Evolutionary conservation across 805 yeast genomes (phyloP).

Genomic region (Limtongia smithiae): DNA sequence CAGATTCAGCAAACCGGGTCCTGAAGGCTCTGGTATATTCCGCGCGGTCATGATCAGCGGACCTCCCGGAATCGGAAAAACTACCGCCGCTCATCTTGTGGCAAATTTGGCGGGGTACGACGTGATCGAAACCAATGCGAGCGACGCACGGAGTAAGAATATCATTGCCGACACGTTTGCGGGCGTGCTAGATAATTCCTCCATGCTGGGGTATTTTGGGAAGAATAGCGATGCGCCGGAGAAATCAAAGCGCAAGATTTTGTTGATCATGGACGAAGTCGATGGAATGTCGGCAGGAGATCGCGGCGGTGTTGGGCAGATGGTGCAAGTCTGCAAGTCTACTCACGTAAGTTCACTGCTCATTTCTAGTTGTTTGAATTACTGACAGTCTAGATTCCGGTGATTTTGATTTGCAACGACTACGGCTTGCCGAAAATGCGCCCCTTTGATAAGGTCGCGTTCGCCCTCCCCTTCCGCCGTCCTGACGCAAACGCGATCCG

Average conservation of each 20-base stretch:
- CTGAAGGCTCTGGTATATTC: constrained; percentile 63
- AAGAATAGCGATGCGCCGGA: constrained; percentile 32
- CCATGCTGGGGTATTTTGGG: constrained; percentile 74
- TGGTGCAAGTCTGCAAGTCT: constrained; percentile 78
- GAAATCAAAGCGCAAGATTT: constrained; percentile 51
- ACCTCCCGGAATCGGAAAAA: constrained; percentile 94
- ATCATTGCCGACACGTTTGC: constrained; percentile 65
- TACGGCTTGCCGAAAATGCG: constrained; percentile 91
- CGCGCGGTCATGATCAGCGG: constrained; percentile 88
- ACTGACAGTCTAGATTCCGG: constrained; percentile 61
- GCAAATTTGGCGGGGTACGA: constrained; percentile 77
- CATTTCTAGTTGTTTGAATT: background rate
- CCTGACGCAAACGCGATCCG: constrained; percentile 80
- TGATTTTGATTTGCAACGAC: constrained; percentile 92
- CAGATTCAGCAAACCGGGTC: constrained; percentile 55
- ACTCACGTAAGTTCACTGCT: constrained; percentile 46
- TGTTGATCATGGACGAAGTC: constrained; percentile 95
- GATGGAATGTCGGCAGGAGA: constrained; percentile 99
- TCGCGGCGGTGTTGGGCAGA: constrained; percentile 95
- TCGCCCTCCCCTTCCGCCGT: constrained; percentile 79
- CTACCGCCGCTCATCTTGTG: constrained; percentile 81
- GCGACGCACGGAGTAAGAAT: constrained; percentile 81
- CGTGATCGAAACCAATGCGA: constrained; percentile 82
- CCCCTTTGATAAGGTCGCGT: constrained; percentile 80
- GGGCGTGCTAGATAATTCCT: constrained; percentile 71